These are phyloP conservation scores for Pholiota microspora DNA, from an alignment of 768 basidiomycete genomes.

Conservation along the genomic window DNA sequence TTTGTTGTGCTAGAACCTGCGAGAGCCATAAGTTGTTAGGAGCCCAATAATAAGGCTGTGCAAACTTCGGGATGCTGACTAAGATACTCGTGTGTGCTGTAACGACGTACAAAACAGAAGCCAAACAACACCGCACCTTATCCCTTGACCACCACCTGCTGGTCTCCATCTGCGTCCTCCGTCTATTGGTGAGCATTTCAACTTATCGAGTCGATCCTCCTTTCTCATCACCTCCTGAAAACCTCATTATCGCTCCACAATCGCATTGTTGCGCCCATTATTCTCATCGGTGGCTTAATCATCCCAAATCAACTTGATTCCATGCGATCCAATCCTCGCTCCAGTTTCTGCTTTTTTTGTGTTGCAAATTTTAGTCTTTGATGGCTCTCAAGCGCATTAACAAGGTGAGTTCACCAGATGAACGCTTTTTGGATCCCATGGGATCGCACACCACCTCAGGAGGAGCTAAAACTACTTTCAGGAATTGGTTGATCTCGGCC, in stretches of 20 bases:
- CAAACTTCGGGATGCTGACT: slow-evolving; percentile 30
- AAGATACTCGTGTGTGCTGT: slow-evolving; percentile 30
- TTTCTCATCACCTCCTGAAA: slow-evolving; percentile 17
- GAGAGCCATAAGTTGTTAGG: neutral
- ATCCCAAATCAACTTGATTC: slow-evolving; percentile 35
- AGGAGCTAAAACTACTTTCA: slow-evolving; percentile 34
- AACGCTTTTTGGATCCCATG: slow-evolving; percentile 12
- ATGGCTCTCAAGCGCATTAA: slow-evolving; percentile 99
- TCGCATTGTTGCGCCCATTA: slow-evolving; percentile 25
- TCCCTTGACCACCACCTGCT: slow-evolving; percentile 50
- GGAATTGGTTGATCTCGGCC: slow-evolving; percentile 99
- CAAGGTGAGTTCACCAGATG: slow-evolving; percentile 60
- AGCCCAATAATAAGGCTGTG: slow-evolving; percentile 8
- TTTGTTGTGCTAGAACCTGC: neutral
- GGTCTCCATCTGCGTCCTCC: slow-evolving; percentile 23
- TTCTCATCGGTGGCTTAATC: slow-evolving; percentile 16
- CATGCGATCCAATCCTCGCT: slow-evolving; percentile 37
- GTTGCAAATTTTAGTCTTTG: slow-evolving; percentile 23
- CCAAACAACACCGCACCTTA: slow-evolving; percentile 45
- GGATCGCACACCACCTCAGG: slow-evolving; percentile 8
- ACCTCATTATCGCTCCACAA: slow-evolving; percentile 29
- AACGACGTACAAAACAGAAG: slow-evolving; percentile 42
- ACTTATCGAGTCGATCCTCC: neutral
- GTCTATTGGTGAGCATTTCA: slow-evolving; percentile 32
- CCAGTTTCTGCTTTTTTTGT: slow-evolving; percentile 29